These are phyloP conservation scores for Yarrowia sp. DNA, from an alignment of 805 yeast genomes.

Conservation along the genomic window DNA sequence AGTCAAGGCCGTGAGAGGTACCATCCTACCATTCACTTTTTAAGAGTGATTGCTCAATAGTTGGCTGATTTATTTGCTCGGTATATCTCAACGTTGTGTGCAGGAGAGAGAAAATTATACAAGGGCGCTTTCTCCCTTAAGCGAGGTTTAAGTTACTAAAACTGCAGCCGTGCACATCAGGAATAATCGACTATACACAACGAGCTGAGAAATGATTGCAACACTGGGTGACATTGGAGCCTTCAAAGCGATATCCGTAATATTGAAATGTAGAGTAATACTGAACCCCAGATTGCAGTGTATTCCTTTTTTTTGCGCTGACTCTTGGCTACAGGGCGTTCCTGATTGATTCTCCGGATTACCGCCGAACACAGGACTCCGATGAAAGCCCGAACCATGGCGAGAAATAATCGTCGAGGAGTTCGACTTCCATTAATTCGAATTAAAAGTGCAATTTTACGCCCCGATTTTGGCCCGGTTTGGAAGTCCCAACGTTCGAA, in stretches of 20 bases:
- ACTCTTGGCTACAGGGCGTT: background rate
- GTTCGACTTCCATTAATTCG: background rate
- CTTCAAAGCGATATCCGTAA: too few relatives aligned
- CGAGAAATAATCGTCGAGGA: too few relatives aligned
- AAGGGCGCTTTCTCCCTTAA: background rate
- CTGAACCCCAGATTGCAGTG: too few relatives aligned
- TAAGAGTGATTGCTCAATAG: too few relatives aligned
- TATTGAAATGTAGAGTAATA: too few relatives aligned
- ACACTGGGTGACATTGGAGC: too few relatives aligned
- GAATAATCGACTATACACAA: constrained; percentile 10
- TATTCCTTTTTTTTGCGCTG: background rate
- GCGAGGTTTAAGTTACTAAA: background rate
- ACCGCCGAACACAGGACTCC: constrained; percentile 2
- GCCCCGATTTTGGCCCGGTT: constrained; percentile 26
- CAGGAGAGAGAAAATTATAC: background rate
- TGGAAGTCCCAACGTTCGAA: constrained; percentile 26
- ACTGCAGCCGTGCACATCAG: background rate
- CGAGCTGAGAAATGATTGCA: too few relatives aligned
- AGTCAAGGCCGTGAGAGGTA: too few relatives aligned
- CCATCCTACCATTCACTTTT: too few relatives aligned
- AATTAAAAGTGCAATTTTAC: background rate
- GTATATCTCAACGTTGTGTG: too few relatives aligned
- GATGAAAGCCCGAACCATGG: constrained; percentile 10
- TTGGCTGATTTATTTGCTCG: too few relatives aligned
- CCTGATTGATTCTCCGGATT: background rate